Conservation (phyloP, 1,139 yeast genomes). For the Taphrina betulina region DNA sequence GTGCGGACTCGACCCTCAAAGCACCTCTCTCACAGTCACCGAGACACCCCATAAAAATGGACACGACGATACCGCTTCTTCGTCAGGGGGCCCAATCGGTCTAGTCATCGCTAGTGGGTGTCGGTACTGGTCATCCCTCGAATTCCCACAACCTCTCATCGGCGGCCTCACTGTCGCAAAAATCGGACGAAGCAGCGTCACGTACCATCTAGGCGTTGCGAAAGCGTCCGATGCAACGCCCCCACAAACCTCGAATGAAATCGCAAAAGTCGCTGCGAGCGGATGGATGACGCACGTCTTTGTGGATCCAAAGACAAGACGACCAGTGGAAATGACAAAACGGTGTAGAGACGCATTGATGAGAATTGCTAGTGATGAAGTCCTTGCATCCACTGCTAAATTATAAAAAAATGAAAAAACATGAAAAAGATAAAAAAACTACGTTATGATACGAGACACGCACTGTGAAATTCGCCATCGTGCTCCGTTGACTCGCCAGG, state of each 20-base stretch:
- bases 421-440: no score
- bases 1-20: constrained; percentile 12
- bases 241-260: neutral
- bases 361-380: constrained; percentile 1
- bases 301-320: constrained; percentile 24
- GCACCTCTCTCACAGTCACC: neutral
- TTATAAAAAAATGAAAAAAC: neutral
- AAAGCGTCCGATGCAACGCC: neutral
- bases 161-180: constrained; percentile 18
- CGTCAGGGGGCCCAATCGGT: constrained; percentile 16
- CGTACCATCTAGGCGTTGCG: constrained; percentile 19
- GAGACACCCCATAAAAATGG: neutral
- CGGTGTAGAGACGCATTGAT: constrained; percentile 6
- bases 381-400: neutral
- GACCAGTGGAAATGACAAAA: constrained; percentile 18
- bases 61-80: no score
- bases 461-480: no score
- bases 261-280: constrained; percentile 14
- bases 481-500: no score
- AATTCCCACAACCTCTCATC: constrained; percentile 13
- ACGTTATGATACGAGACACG: no score
- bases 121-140: constrained; percentile 24
- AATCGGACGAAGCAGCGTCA: constrained; percentile 18
- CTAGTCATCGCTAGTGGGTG: constrained; percentile 29
- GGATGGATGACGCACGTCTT: constrained; percentile 29